phyloP scores from a whole-genome alignment of 2,329 filamentous ascomycete species.

The Calonectria hongkongensis region DNA sequence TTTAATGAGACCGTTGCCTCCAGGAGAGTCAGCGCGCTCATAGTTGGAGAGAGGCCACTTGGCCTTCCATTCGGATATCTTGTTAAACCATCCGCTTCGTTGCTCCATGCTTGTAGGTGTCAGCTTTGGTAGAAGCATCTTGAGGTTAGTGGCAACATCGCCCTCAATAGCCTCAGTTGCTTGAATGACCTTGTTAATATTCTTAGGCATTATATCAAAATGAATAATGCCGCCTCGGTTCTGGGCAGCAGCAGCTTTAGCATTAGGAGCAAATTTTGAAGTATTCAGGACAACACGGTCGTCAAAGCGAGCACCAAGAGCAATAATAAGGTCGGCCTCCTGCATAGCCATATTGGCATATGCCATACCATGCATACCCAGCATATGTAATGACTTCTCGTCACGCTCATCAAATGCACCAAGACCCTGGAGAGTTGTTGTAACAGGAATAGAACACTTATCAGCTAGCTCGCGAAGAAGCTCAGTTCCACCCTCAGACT shows the following conservation, averaged over 20 bases:
- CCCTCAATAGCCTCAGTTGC: conserved; percentile 97
- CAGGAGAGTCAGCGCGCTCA: conserved; percentile 79
- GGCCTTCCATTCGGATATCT: conserved; percentile 93
- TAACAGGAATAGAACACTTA: conserved; percentile 93
- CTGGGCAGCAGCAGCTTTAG: conserved; percentile 88
- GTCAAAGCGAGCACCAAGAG: conserved; percentile 94
- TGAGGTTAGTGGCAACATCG: conserved; percentile 88
- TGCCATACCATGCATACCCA: conserved; percentile 97
- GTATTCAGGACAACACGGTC: conserved; percentile 89
- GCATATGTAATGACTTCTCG: conserved; percentile 96
- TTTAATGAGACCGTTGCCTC: conserved; percentile 86
- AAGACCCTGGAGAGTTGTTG: conserved; percentile 94
- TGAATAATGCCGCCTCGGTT: conserved; percentile 95
- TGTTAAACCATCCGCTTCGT: conserved; percentile 89
- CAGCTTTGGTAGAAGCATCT: conserved; percentile 79
- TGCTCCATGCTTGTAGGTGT: conserved; percentile 79
- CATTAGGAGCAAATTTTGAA: conserved; percentile 92
- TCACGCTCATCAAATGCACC: conserved; percentile 95
- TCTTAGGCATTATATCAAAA: conserved; percentile 99
- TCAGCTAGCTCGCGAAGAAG: conserved; percentile 91
- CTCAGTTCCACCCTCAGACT: conserved; percentile 84
- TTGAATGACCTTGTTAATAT: conserved; percentile 99
- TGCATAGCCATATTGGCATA: conserved; percentile 99
- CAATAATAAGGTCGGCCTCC: conserved; percentile 96
- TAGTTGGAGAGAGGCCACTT: conserved; percentile 91